Percentiles rank a stretch among this genome's conserved stretches.
Evolutionary conservation across 441 rosid genomes (phyloP).

Genomic region (Mallotus japonicus): DNA sequence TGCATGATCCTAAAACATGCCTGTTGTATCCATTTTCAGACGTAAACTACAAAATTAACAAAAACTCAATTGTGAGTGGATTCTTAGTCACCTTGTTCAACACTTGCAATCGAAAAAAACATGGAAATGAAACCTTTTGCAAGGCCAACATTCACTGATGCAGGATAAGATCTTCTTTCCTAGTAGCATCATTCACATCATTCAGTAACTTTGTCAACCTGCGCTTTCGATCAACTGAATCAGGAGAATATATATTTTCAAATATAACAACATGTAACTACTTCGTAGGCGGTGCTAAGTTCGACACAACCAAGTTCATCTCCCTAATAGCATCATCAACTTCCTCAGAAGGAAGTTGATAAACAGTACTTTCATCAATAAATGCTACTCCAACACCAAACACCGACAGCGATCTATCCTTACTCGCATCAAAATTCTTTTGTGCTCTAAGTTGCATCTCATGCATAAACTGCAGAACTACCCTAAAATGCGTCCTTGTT

Average conservation of each 20-base stretch:
- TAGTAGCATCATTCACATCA: constrained; percentile 56
- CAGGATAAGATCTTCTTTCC: constrained; percentile 76
- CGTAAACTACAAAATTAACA: constrained; percentile 53
- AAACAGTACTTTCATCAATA: constrained; percentile 59
- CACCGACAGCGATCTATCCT: constrained; percentile 73
- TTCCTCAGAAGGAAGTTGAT: constrained; percentile 34
- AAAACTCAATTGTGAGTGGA: constrained; percentile 3
- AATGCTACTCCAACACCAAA: constrained; percentile 92
- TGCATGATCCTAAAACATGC: constrained; percentile 69
- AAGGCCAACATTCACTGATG: constrained; percentile 60
- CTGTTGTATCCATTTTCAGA: constrained; percentile 71
- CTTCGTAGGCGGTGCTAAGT: constrained; percentile 60
- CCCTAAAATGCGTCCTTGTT: too few species aligned
- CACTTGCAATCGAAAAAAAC: background rate
- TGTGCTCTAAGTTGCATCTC: constrained; percentile 77
- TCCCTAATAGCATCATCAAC: constrained; percentile 40
- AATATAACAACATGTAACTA: constrained; percentile 59
- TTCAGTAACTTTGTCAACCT: constrained; percentile 47
- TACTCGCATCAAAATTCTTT: constrained; percentile 79
- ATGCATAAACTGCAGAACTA: constrained; percentile 81
- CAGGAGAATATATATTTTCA: constrained; percentile 50
- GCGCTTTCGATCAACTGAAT: constrained; percentile 40
- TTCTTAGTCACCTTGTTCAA: background rate
- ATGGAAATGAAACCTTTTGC: constrained; percentile 59
- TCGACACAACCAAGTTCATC: constrained; percentile 43